Evolutionary conservation across 2,329 filamentous ascomycete genomes (phyloP), one percentile per base, ranked within the genome.

Genomic region (Claviceps sp.): DNA sequence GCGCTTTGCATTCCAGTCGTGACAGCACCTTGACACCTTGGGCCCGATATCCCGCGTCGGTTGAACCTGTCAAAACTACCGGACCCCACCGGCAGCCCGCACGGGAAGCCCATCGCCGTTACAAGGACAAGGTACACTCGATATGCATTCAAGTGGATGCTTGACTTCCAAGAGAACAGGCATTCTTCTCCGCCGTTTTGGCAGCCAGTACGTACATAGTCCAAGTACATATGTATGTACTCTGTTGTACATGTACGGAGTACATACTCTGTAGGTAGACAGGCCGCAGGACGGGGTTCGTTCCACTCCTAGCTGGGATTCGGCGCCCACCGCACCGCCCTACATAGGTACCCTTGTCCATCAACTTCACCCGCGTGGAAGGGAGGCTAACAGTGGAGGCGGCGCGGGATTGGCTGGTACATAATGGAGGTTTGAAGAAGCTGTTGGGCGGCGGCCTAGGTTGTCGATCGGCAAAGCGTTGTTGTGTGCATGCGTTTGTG

Each of bases 1-100:
- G 47, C 53, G 54, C 46, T 49, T 45, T 41, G 47, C 54, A 55
- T 55, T 55, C 54, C 54, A 55, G 54, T 54, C 52, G 17, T 42
- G 42, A 47, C 43, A 44, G 41, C 41, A 50, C 40, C 52, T 38
- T 44, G 37, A 37, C 42, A 50, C 42, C 52, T 38, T 50, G 37
- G 30, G 51, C 38, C 48, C 34, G 44, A 50, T 50, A 50, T 50
- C 34, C 49, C 49, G 43, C 41, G 26, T 30, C 43, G 42, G 52
- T 50, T 50, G 52, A 53, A 49, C 47, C 24, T 39, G 48, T 50
- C 48, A 53, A 41, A 34, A 53, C 50, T 51, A 40, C 50, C 43
- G 50, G 38, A 34, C 50, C 50, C 50, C 50, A 47, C 50, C 26
- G 16, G 22, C 11, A 42, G 24, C 44, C 43, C 43, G 50, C 50